Percentiles rank a stretch among this genome's conserved stretches.
Conservation (phyloP, 2,329 filamentous ascomycete genomes). For the Colletotrichum siamense region DNA sequence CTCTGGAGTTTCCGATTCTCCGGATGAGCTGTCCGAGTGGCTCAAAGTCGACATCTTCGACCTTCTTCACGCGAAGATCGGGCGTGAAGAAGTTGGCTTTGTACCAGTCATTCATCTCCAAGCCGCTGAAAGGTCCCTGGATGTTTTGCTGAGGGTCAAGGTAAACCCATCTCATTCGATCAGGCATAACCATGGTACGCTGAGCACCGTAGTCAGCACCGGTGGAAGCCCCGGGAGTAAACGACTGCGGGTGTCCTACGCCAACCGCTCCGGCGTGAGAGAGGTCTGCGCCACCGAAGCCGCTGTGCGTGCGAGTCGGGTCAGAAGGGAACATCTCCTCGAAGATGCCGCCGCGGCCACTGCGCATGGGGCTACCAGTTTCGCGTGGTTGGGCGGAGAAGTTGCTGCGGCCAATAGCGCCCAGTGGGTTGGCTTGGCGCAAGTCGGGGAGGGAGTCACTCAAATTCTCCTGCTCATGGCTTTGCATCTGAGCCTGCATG, state of each 20-base stretch:
- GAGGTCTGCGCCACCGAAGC: constrained; percentile 27
- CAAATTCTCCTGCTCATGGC: constrained; percentile 67
- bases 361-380: constrained; percentile 63
- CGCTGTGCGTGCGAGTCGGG: constrained; percentile 30
- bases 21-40: constrained; percentile 93
- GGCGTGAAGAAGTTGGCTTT: constrained; percentile 98
- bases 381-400: constrained; percentile 62
- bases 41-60: constrained; percentile 93
- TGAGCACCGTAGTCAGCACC: constrained; percentile 51
- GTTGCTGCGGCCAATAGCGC: constrained; percentile 69
- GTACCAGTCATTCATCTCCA: constrained; percentile 99
- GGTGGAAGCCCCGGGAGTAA: constrained; percentile 28
- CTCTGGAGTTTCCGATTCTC: constrained; percentile 94
- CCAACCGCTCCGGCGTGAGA: constrained; percentile 24
- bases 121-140: constrained; percentile 92
- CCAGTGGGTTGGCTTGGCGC: constrained; percentile 66
- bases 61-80: constrained; percentile 91
- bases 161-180: constrained; percentile 98
- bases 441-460: constrained; percentile 64
- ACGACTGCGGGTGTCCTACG: constrained; percentile 26
- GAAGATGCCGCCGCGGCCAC: constrained; percentile 55
- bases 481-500: constrained; percentile 91
- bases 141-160: constrained; percentile 91
- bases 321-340: constrained; percentile 58
- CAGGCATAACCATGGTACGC: constrained; percentile 98